A percentile compares a stretch with the other conserved stretches of the same genome.
Evolutionary conservation across 2,329 filamentous ascomycete species (phyloP).

Genomic region (Pseudocercospora crystallina): DNA sequence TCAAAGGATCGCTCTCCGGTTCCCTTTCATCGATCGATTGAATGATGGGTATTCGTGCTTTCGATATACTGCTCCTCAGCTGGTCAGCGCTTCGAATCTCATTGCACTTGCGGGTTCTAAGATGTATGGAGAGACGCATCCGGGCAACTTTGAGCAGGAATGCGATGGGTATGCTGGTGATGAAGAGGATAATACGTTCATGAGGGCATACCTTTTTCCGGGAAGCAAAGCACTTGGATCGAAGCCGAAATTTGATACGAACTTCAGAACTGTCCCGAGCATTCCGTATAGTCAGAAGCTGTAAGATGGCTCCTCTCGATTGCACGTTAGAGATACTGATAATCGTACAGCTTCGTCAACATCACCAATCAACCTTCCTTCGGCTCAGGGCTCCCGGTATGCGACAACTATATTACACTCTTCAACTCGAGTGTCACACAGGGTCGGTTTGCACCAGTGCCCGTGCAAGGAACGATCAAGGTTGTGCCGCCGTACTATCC

Average conservation of each 20-base stretch:
- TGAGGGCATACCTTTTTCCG: constrained; percentile 9
- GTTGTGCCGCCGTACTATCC: constrained; percentile 15
- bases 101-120: constrained; percentile 8
- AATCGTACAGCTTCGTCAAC: constrained; percentile 10
- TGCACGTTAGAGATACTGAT: too few species aligned
- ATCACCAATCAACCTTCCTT: constrained; percentile 20
- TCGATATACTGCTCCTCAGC: constrained; percentile 10
- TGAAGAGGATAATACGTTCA: constrained; percentile 3
- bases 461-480: constrained; percentile 10
- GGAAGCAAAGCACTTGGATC: constrained; percentile 5
- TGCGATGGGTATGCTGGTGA: constrained; percentile 16
- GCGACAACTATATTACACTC: constrained; percentile 17
- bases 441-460: constrained; percentile 12
- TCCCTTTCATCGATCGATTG: constrained; percentile 17
- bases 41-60: constrained; percentile 19
- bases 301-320: too few species aligned
- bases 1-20: constrained; percentile 8
- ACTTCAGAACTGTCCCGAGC: constrained; percentile 3
- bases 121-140: constrained; percentile 6
- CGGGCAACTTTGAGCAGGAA: constrained; percentile 13
- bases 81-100: constrained; percentile 8
- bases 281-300: constrained; percentile 10
- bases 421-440: constrained; percentile 15
- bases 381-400: constrained; percentile 1
- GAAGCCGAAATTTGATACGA: constrained; percentile 6